Evolutionary conservation across 768 basidiomycete genomes (phyloP), one percentile per base, ranked within the genome.

Genomic region (Rhizopogon vesiculosus): DNA sequence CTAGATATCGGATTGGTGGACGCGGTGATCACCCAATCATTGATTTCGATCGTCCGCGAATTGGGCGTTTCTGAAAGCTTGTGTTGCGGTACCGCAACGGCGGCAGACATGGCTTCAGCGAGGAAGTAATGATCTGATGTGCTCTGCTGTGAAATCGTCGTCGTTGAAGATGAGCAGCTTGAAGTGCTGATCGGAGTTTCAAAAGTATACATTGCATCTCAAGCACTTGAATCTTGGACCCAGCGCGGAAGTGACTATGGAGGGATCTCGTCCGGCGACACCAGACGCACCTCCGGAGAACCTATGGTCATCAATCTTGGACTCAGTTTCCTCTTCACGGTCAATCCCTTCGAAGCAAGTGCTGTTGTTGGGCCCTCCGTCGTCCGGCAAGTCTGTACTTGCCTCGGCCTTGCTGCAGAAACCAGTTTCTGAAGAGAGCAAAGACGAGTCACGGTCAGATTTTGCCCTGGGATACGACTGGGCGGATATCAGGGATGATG

Each of bases 391-490:
- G 69, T 89, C 87, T 1, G 78, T 86, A 1, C 71, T 95, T 25
- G 82, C 82, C 1, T 78, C 87, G 43, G 86, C 87, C 1, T 70
- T 92, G 1, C 76, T 93, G 29, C 84, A 89, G 65, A 90, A 86
- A 68, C 74, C 81, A 10, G 65, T 69, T n/a, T 61, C 74, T 50
- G 82, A 85, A 55, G 82, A 81, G 55, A 74, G 70, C 45, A 81
- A 81, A 60, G 82, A 84, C 59, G 82, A 84, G 56, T 76, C 81
- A 45, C 78, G 78, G 54, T 74, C 76, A 7, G 91, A 94, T 62
- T 88, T 95, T 71, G 91, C 93, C 0, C 69, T 98, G 61, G 93
- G 94, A 40, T 98, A 95, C 66, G 90, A 95, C 62, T 96, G 92
- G 80, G 80, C 91, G 3, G 91, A 97, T 65, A 82, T 97, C 28